phyloP scores from a whole-genome alignment of 139 green algal genomes.

The Tetradesmus lagerheimii region DNA sequence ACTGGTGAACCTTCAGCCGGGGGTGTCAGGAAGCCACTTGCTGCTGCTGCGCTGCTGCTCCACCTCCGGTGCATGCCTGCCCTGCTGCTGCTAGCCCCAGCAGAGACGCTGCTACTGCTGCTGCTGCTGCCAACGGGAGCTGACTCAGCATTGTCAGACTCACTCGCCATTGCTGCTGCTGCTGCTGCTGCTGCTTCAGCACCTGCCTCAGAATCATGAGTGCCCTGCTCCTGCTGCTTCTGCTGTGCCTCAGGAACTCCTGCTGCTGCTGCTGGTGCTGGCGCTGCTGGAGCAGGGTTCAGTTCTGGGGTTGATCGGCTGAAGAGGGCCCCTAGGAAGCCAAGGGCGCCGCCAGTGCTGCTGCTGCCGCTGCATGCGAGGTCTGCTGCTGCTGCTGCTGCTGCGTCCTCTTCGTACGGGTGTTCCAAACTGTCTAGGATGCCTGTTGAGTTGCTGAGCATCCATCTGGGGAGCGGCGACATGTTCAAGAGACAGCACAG shows the following conservation, averaged over 20 bases:
- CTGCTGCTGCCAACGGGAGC: not conserved
- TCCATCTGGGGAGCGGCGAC: conserved; percentile 29
- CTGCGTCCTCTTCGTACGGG: conserved; percentile 16
- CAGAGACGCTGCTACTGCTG: not conserved
- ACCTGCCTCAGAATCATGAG: too few species aligned
- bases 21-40: not conserved
- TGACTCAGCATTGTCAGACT: not conserved
- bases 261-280: conserved; percentile 8
- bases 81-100: not conserved
- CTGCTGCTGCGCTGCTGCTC: not conserved
- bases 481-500: not conserved
- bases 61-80: not conserved
- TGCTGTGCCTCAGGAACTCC: not conserved
- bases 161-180: not conserved
- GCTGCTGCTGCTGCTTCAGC: not conserved
- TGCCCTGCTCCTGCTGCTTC: not conserved
- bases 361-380: conserved; percentile 14
- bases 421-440: conserved; percentile 38
- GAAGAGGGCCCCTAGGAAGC: conserved; percentile 27
- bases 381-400: not conserved
- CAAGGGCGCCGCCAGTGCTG: not conserved
- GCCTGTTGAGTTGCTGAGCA: conserved; percentile 39
- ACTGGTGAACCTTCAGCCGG: not conserved
- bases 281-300: not conserved
- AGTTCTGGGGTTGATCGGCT: not conserved